These are phyloP conservation scores for Penicillium ochrochloron DNA, from an alignment of 495 filamentous ascomycete genomes.

Conservation along the genomic window DNA sequence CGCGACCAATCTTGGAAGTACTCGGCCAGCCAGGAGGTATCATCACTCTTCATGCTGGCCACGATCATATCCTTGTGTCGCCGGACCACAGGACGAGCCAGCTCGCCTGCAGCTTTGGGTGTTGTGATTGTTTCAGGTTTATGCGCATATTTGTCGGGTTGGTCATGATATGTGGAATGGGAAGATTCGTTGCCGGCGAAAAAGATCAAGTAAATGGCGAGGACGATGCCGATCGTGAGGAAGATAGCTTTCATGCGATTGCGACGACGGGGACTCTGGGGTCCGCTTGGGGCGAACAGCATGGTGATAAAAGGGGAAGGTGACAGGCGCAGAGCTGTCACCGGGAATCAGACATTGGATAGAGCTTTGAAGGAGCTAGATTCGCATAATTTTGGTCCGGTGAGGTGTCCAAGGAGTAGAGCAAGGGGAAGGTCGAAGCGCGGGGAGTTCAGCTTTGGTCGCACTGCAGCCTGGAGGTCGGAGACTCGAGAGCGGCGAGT, in stretches of 20 bases:
- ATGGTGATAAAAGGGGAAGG: conserved; percentile 28
- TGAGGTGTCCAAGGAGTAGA: background rate
- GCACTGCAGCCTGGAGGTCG: background rate
- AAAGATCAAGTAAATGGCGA: conserved; percentile 47
- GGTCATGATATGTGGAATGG: conserved; percentile 22
- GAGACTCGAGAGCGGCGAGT: background rate
- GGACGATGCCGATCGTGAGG: conserved; percentile 47
- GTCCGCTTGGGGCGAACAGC: conserved; percentile 46
- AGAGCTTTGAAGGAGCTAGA: background rate
- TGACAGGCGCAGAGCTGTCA: conserved; percentile 6
- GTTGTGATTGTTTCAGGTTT: conserved; percentile 18
- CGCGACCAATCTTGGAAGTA: conserved; percentile 53
- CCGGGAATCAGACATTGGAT: conserved; percentile 13
- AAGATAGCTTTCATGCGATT: conserved; percentile 48
- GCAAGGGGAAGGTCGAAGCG: background rate
- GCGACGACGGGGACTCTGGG: conserved; percentile 47
- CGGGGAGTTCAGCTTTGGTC: conserved; percentile 2
- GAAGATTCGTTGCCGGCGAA: conserved; percentile 34
- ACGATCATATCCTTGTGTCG: conserved; percentile 57
- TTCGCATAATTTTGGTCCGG: conserved; percentile 10
- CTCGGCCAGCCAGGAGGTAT: conserved; percentile 60
- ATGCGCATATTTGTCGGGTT: conserved; percentile 32
- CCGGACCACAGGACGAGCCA: conserved; percentile 31
- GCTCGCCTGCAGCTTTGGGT: conserved; percentile 30
- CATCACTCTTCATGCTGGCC: conserved; percentile 56